phyloP scores from a whole-genome alignment of 768 basidiomycete species.

The Sporobolomyces phaffii region DNA sequence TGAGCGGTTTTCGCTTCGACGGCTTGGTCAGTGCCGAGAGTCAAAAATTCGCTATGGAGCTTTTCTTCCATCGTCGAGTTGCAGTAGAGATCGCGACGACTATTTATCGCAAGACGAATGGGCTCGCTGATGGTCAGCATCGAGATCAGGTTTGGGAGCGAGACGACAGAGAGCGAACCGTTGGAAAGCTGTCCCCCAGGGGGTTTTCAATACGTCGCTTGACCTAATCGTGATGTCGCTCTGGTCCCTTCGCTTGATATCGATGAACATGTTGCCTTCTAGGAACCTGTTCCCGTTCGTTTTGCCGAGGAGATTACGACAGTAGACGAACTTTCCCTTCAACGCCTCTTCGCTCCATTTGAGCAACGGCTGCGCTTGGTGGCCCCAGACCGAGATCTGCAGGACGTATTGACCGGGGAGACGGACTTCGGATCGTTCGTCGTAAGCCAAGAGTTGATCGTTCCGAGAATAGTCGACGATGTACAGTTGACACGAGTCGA shows the following conservation, averaged over 20 bases:
- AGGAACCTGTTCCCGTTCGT: not conserved
- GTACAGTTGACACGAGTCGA: constrained; percentile 6
- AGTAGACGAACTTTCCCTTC: not conserved
- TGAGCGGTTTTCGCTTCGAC: not conserved
- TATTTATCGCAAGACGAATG: not conserved
- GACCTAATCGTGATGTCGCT: not conserved
- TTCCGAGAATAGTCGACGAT: constrained; percentile 28
- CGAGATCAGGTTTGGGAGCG: not conserved
- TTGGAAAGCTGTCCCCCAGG: not conserved
- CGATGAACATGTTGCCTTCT: constrained; percentile 26
- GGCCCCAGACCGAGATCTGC: constrained; percentile 22
- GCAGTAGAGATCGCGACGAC: constrained; percentile 6
- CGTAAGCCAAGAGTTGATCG: not conserved
- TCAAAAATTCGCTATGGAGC: not conserved
- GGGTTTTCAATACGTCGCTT: not conserved
- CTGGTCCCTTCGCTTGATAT: not conserved
- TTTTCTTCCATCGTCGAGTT: not conserved
- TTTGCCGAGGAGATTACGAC: constrained; percentile 17
- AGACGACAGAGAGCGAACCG: not conserved
- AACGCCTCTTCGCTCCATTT: not conserved
- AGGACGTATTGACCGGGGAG: constrained; percentile 5
- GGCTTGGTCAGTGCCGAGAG: not conserved
- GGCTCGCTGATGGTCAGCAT: not conserved
- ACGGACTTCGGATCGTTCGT: not conserved
- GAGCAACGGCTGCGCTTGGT: constrained; percentile 14